phyloP scores from a whole-genome alignment of 176 grass and related monocot genomes.

The Dendrocalamus sinicus region DNA sequence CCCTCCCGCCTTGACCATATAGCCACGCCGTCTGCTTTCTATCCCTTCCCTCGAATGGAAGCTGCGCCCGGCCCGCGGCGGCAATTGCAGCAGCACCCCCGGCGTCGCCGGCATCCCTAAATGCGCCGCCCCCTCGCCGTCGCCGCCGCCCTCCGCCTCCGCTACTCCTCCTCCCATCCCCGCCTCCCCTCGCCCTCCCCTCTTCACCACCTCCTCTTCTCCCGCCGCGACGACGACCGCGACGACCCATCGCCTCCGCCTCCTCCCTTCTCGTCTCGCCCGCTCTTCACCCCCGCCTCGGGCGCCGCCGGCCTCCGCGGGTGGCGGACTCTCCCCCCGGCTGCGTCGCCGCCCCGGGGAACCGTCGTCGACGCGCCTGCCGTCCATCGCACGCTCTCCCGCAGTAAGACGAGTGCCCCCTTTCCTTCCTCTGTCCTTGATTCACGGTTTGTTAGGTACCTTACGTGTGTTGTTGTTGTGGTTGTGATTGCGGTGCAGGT shows the following conservation, averaged over 20 bases:
- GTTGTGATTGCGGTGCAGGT: constrained; percentile 57
- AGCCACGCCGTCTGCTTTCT: no score
- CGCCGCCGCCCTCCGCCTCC: constrained; percentile 25
- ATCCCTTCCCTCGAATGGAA: constrained; percentile 42
- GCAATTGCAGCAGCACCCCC: constrained; percentile 37
- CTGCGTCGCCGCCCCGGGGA: constrained; percentile 25
- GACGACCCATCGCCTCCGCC: neutral
- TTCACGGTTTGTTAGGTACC: neutral
- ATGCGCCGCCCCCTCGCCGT: constrained; percentile 51
- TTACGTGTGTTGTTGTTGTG: neutral
- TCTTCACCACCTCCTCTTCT: constrained; percentile 21
- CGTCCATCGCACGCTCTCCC: constrained; percentile 41
- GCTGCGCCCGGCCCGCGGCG: constrained; percentile 48
- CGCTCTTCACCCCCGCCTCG: constrained; percentile 31
- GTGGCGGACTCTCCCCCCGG: constrained; percentile 14
- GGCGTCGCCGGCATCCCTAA: constrained; percentile 45
- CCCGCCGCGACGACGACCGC: constrained; percentile 41
- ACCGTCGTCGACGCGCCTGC: constrained; percentile 39
- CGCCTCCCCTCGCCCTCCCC: constrained; percentile 22
- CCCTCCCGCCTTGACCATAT: no score
- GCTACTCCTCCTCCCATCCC: neutral
- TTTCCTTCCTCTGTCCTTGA: neutral
- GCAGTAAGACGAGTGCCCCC: constrained; percentile 36
- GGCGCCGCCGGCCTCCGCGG: constrained; percentile 28
- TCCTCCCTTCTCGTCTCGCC: constrained; percentile 26